A percentile compares a stretch with the other conserved stretches of the same genome.
Evolutionary conservation across 2,329 filamentous ascomycete species (phyloP).

Genomic region (Fusarium sarcochroum): DNA sequence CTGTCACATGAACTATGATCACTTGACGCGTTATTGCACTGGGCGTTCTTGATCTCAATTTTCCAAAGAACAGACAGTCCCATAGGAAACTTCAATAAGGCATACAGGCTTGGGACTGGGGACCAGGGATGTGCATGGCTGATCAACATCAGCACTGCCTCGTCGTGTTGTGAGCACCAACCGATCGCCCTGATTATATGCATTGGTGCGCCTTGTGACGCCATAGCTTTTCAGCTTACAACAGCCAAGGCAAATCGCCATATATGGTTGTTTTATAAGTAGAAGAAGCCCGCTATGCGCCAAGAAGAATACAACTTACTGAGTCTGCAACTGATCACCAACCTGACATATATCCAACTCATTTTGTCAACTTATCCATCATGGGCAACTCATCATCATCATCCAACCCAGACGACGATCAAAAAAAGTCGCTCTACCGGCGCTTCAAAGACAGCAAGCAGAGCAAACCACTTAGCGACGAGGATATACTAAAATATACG

Average conservation of each 20-base stretch:
- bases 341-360: no score
- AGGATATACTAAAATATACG: slow-evolving; percentile 59
- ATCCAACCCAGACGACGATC: slow-evolving; percentile 9
- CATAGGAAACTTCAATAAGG: no score
- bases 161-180: slow-evolving; percentile 2
- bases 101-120: no score
- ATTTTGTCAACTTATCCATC: not conserved
- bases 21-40: not conserved
- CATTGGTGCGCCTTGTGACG: slow-evolving; percentile 19
- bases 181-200: not conserved
- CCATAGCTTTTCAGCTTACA: not conserved
- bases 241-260: not conserved
- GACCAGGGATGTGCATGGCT: not conserved
- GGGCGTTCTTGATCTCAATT: no score
- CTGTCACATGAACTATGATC: not conserved
- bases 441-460: slow-evolving; percentile 53
- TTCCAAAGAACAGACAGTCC: no score
- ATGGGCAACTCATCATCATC: slow-evolving; percentile 34
- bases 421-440: slow-evolving; percentile 52
- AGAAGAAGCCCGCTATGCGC: not conserved
- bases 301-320: not conserved
- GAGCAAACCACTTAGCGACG: slow-evolving; percentile 53
- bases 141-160: slow-evolving; percentile 4
- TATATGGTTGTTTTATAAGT: slow-evolving; percentile 18
- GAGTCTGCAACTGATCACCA: no score